phyloP scores from a whole-genome alignment of 495 filamentous ascomycete species.

The Penicillium crystallinum region DNA sequence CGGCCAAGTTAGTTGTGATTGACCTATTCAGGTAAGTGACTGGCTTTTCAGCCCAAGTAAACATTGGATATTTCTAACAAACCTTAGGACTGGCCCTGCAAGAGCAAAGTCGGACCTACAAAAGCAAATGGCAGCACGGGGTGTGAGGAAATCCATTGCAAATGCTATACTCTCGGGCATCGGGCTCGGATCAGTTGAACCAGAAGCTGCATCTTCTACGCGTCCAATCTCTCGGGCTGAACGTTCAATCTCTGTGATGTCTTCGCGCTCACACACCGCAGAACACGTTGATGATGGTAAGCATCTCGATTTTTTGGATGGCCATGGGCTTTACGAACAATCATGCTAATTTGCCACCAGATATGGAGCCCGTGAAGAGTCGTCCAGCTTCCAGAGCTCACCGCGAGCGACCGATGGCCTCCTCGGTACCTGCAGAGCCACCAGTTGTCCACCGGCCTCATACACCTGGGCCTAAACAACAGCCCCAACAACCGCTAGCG shows the following conservation, averaged over 20 bases:
- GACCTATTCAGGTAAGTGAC: slow-evolving; percentile 71
- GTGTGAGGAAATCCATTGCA: slow-evolving; percentile 80
- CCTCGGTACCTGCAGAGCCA: slow-evolving; percentile 11
- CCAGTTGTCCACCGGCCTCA: slow-evolving; percentile 13
- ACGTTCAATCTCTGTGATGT: slow-evolving; percentile 27
- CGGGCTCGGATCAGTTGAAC: slow-evolving; percentile 38
- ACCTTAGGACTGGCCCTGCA: slow-evolving; percentile 63
- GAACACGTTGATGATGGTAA: slow-evolving; percentile 24
- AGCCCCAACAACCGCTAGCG: slow-evolving; percentile 1
- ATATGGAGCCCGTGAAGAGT: slow-evolving; percentile 10
- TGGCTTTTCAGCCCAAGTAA: background rate
- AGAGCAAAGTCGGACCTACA: slow-evolving; percentile 84
- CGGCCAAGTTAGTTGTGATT: slow-evolving; percentile 73
- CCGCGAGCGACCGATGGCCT: slow-evolving; percentile 15
- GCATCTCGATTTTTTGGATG: background rate
- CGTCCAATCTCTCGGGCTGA: slow-evolving; percentile 45
- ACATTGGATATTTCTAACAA: slow-evolving; percentile 6
- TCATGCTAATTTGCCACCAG: slow-evolving; percentile 7
- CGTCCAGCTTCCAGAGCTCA: slow-evolving; percentile 21
- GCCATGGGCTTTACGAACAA: background rate
- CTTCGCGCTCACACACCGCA: slow-evolving; percentile 22
- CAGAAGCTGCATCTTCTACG: slow-evolving; percentile 19
- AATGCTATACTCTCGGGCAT: slow-evolving; percentile 71
- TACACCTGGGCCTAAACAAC: slow-evolving; percentile 14
- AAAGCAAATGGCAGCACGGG: slow-evolving; percentile 68